Percentiles rank a stretch among this genome's conserved stretches.
These are phyloP conservation scores for Rhodotorula toruloides DNA, from an alignment of 768 basidiomycete species.

Conservation along the genomic window DNA sequence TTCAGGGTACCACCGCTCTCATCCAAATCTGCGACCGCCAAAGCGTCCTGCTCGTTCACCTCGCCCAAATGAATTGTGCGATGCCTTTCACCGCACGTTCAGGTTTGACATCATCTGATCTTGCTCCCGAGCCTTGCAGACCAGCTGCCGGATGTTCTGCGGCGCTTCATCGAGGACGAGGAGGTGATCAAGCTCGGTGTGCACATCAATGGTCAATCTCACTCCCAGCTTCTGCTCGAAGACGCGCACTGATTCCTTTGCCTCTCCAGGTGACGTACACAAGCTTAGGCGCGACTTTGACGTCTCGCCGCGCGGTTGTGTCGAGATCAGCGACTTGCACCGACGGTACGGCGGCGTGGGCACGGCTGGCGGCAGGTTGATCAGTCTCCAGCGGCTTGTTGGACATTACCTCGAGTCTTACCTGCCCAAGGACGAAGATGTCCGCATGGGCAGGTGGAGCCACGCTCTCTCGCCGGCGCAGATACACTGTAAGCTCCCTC, in stretches of 20 bases:
- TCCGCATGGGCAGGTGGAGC: conserved; percentile 21
- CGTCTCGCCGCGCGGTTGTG: conserved; percentile 1
- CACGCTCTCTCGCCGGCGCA: neutral
- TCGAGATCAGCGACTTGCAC: conserved; percentile 30
- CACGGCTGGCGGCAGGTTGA: neutral
- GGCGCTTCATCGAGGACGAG: conserved; percentile 26
- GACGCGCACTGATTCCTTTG: neutral
- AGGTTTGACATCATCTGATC: neutral
- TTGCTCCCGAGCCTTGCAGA: neutral
- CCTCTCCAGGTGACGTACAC: conserved; percentile 13
- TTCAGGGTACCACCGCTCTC: conserved; percentile 22
- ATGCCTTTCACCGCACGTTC: too few species aligned
- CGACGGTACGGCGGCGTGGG: conserved; percentile 1
- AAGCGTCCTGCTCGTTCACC: conserved; percentile 28
- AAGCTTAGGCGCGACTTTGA: conserved; percentile 27
- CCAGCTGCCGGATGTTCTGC: conserved; percentile 12
- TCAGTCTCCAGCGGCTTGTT: conserved; percentile 25
- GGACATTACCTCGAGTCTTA: conserved; percentile 31
- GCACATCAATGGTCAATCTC: conserved; percentile 18
- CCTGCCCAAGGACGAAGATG: conserved; percentile 17
- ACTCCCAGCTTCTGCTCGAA: neutral
- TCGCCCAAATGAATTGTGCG: conserved; percentile 24
- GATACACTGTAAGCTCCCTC: conserved; percentile 26
- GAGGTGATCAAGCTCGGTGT: conserved; percentile 31
- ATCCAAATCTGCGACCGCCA: conserved; percentile 23